These are phyloP conservation scores for Ceratocystiopsis brevicomis DNA, from an alignment of 2,329 filamentous ascomycete species.

Conservation along the genomic window DNA sequence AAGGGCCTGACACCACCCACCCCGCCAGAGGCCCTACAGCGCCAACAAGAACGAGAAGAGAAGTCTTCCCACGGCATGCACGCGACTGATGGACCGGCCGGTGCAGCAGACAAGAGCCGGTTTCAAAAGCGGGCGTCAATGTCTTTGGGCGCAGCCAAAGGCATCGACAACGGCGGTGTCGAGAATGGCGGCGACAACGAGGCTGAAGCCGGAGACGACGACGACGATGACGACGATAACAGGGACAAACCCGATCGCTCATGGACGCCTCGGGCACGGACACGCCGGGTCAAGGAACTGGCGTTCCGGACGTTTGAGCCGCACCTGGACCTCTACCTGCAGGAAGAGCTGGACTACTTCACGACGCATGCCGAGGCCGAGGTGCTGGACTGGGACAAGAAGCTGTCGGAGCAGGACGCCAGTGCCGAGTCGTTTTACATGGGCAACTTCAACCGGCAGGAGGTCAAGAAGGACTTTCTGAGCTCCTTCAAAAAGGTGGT, in stretches of 20 bases:
- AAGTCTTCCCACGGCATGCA: too few species aligned
- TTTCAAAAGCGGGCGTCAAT: neutral
- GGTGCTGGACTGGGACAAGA: constrained; percentile 76
- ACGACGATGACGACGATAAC: neutral
- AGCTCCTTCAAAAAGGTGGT: constrained; percentile 96
- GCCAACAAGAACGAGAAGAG: constrained; percentile 1
- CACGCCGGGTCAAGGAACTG: constrained; percentile 40
- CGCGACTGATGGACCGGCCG: neutral
- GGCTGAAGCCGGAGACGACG: neutral
- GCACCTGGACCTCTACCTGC: constrained; percentile 81
- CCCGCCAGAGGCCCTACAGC: constrained; percentile 18
- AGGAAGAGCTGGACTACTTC: constrained; percentile 80
- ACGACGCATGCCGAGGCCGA: constrained; percentile 55
- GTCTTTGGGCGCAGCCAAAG: neutral
- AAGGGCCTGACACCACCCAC: constrained; percentile 49
- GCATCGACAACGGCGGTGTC: too few species aligned
- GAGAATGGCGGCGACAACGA: too few species aligned
- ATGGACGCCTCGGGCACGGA: constrained; percentile 4
- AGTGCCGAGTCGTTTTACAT: constrained; percentile 87
- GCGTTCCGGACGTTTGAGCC: constrained; percentile 66
- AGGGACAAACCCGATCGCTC: constrained; percentile 2
- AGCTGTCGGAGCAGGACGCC: constrained; percentile 77
- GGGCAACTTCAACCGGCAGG: constrained; percentile 84
- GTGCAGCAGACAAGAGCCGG: neutral
- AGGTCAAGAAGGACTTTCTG: constrained; percentile 89